phyloP scores from a whole-genome alignment of 148 eudicot species.

The Heliamphora exappendiculata region DNA sequence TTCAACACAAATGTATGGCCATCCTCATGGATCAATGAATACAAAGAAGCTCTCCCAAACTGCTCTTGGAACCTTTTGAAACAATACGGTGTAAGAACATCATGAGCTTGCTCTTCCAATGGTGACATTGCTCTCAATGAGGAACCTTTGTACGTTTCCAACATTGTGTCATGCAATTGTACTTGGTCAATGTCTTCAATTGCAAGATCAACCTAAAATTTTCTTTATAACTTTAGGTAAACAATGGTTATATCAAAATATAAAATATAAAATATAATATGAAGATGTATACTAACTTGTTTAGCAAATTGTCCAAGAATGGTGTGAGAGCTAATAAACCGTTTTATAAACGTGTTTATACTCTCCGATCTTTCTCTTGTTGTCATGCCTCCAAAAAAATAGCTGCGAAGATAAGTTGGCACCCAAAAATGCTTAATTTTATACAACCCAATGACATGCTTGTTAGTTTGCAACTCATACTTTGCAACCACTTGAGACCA shows the following conservation, averaged over 20 bases:
- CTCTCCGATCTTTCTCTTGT: constrained; percentile 18
- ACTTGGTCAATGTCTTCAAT: constrained; percentile 12
- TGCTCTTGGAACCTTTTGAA: constrained; percentile 13
- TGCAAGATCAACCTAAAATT: constrained; percentile 9
- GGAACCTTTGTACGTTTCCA: constrained; percentile 3
- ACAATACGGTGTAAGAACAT: not conserved
- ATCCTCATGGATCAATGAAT: not conserved
- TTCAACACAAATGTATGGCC: not conserved
- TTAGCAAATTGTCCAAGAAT: constrained; percentile 8
- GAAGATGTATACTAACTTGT: not conserved
- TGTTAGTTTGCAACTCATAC: not conserved
- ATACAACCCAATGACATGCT: constrained; percentile 14
- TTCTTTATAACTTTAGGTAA: too few species aligned
- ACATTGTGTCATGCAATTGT: constrained; percentile 9
- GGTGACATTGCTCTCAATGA: constrained; percentile 12
- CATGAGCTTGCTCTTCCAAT: constrained; percentile 14
- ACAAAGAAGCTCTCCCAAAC: not conserved
- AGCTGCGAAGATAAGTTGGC: constrained; percentile 9
- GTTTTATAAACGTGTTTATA: constrained; percentile 17
- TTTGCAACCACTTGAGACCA: too few species aligned
- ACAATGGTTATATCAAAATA: too few species aligned
- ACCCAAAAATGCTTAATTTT: constrained; percentile 16
- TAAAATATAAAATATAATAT: not conserved
- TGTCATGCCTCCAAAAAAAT: constrained; percentile 22
- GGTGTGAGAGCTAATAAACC: constrained; percentile 3